Conservation (phyloP, 2,329 filamentous ascomycete genomes). For the Fusarium sp. region DNA sequence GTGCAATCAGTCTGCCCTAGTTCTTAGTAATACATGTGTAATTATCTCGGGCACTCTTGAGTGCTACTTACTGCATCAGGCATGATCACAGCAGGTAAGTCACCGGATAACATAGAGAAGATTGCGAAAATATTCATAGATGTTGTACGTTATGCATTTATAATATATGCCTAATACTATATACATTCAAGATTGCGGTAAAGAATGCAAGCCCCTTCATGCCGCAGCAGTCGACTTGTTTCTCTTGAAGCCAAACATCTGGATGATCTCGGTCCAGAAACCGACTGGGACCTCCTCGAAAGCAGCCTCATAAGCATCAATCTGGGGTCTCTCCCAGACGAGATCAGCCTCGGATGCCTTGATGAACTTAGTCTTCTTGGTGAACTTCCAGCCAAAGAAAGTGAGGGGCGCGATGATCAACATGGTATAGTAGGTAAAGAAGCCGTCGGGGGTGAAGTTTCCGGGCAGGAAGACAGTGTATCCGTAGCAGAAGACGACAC, state of each 20-base stretch:
- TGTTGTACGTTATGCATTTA: too few species aligned
- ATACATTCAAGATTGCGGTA: neutral
- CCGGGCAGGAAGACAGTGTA: conserved; percentile 9
- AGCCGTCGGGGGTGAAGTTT: conserved; percentile 7
- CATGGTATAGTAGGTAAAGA: conserved; percentile 23
- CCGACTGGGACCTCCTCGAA: conserved; percentile 15
- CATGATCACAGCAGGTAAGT: too few species aligned
- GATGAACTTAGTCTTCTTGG: conserved; percentile 19
- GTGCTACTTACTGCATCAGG: too few species aligned
- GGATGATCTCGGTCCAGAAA: conserved; percentile 11
- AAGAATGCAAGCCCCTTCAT: neutral
- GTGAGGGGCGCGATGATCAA: conserved; percentile 2
- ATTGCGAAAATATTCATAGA: too few species aligned
- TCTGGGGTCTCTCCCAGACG: conserved; percentile 15
- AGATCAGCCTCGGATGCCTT: conserved; percentile 11
- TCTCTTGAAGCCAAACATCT: conserved; percentile 17
- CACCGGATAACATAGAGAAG: too few species aligned
- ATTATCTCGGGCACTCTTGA: too few species aligned
- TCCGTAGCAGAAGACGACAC: conserved; percentile 7
- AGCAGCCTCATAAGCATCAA: conserved; percentile 13
- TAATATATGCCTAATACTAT: too few species aligned
- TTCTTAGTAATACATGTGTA: too few species aligned
- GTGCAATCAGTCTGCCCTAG: too few species aligned
- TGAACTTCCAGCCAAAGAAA: conserved; percentile 13
- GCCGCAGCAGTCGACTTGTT: neutral